A percentile compares a stretch with the other conserved stretches of the same genome.
Conservation (phyloP, 2,329 filamentous ascomycete genomes). For the Xylaria sp. region DNA sequence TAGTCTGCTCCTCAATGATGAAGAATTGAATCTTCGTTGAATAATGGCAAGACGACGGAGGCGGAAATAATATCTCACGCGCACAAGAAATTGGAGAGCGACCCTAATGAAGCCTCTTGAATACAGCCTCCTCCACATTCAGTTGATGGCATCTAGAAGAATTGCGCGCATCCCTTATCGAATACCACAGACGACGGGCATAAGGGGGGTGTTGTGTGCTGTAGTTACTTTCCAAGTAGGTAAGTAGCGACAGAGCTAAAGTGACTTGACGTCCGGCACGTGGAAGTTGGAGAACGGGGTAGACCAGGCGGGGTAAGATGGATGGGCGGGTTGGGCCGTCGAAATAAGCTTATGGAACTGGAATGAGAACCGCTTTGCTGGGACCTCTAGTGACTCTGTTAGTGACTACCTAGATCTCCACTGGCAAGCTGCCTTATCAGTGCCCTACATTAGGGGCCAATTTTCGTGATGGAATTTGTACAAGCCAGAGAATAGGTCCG, state of each 20-base stretch:
- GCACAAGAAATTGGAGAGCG: not conserved
- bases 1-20: not conserved
- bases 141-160: not conserved
- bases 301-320: slow-evolving; percentile 5
- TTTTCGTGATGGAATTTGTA: too few relatives aligned
- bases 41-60: not conserved
- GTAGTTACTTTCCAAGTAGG: too few relatives aligned
- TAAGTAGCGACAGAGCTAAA: not conserved
- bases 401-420: not conserved
- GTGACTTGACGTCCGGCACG: slow-evolving; percentile 15
- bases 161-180: not conserved
- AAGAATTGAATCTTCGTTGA: not conserved
- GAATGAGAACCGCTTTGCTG: slow-evolving; percentile 13
- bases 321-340: slow-evolving; percentile 8
- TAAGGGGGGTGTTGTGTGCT: not conserved
- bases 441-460: too few relatives aligned
- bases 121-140: not conserved
- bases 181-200: not conserved
- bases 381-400: slow-evolving; percentile 13
- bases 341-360: slow-evolving; percentile 15
- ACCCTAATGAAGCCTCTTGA: not conserved
- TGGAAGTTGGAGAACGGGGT: not conserved
- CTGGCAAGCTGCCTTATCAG: too few relatives aligned
- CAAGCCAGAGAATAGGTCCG: too few relatives aligned
- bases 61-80: not conserved